phyloP scores from a whole-genome alignment of 495 filamentous ascomycete genomes.

The Tetracladium setigerum region DNA sequence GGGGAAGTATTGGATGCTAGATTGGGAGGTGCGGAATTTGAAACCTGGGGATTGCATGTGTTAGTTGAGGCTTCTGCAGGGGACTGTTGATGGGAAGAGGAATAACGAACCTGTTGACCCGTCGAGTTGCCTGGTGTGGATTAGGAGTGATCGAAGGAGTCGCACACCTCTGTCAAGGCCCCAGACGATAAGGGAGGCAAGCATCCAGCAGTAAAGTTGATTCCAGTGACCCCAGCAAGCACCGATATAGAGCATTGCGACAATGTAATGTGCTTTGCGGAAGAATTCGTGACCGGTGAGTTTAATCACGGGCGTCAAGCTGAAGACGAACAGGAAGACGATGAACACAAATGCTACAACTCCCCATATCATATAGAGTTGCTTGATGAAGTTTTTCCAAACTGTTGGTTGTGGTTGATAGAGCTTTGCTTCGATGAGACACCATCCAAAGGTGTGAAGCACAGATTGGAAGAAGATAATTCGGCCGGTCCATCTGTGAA shows the following conservation, averaged over 20 bases:
- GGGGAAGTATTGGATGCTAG: conserved; percentile 36
- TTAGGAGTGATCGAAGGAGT: conserved; percentile 38
- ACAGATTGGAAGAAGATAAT: conserved; percentile 54
- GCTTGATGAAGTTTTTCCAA: conserved; percentile 41
- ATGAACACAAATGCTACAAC: conserved; percentile 55
- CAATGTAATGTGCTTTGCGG: conserved; percentile 53
- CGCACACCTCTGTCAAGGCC: conserved; percentile 46
- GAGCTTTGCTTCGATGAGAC: conserved; percentile 48
- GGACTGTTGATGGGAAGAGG: background rate
- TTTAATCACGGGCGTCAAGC: conserved; percentile 44
- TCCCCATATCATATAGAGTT: conserved; percentile 57
- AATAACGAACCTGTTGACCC: conserved; percentile 19
- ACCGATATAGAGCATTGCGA: conserved; percentile 58
- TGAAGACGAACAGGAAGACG: conserved; percentile 45
- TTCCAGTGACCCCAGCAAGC: conserved; percentile 64
- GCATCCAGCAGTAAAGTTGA: conserved; percentile 51
- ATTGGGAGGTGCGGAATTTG: conserved; percentile 42
- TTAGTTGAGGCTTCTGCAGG: background rate
- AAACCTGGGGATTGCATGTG: conserved; percentile 12
- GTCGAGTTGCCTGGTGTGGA: conserved; percentile 40
- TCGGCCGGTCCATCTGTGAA: conserved; percentile 59
- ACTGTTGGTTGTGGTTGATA: conserved; percentile 57
- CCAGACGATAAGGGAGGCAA: conserved; percentile 51
- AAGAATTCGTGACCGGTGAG: conserved; percentile 64
- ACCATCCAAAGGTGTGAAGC: conserved; percentile 61